phyloP scores from a whole-genome alignment of 73 alveolate genomes.

The Stentor coeruleus region DNA sequence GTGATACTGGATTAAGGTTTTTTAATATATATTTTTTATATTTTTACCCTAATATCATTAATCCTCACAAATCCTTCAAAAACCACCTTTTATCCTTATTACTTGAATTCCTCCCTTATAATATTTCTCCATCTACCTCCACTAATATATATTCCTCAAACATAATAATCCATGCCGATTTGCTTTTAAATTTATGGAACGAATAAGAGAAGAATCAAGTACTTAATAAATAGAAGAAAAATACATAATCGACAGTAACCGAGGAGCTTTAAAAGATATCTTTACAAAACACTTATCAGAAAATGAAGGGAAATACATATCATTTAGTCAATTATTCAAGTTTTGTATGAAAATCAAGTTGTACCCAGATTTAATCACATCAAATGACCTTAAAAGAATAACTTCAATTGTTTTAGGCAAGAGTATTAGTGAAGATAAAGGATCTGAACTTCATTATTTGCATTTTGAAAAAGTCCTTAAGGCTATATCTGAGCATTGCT shows the following conservation, averaged over 20 bases:
- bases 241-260: background rate
- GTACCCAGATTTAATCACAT: background rate
- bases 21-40: no score
- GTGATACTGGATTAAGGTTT: no score
- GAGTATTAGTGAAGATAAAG: background rate
- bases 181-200: no score
- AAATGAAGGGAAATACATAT: background rate
- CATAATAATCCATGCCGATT: no score
- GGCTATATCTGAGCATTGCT: background rate
- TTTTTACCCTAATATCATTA: no score
- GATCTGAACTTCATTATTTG: background rate
- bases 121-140: no score
- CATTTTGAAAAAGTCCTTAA: background rate
- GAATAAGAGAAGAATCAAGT: no score
- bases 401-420: background rate
- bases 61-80: no score
- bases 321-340: background rate
- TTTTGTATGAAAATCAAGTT: background rate
- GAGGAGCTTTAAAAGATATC: background rate
- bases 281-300: background rate
- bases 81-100: no score
- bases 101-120: no score
- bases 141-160: no score
- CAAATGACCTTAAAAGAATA: background rate
- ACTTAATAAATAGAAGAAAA: no score